Evolutionary conservation across 2,329 filamentous ascomycete genomes (phyloP).

Genomic region (Neofusicoccum sp.): DNA sequence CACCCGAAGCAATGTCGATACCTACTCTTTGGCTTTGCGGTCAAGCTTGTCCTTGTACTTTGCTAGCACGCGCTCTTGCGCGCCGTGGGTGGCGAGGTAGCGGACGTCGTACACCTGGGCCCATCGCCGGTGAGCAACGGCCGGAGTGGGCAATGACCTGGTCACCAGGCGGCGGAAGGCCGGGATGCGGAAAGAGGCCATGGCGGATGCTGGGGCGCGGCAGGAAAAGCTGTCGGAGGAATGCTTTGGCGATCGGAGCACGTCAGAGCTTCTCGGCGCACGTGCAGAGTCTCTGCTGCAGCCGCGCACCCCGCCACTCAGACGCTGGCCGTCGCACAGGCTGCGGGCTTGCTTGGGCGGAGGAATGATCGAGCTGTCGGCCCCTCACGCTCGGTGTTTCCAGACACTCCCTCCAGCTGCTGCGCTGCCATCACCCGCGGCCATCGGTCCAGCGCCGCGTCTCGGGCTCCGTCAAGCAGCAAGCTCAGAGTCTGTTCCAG

Average conservation of each 20-base stretch:
- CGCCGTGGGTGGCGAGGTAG: constrained; percentile 78
- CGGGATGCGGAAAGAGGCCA: constrained; percentile 19
- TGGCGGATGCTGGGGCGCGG: background rate
- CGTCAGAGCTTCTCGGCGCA: constrained; percentile 16
- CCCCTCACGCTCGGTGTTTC: background rate
- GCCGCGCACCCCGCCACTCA: background rate
- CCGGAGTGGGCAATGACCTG: constrained; percentile 6
- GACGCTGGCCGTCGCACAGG: background rate
- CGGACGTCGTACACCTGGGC: constrained; percentile 91
- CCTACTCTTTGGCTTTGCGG: constrained; percentile 71
- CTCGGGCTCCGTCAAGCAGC: background rate
- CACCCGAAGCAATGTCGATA: constrained; percentile 20
- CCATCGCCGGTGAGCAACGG: constrained; percentile 73
- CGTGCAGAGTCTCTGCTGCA: background rate
- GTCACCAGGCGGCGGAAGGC: constrained; percentile 18
- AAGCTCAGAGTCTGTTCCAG: background rate
- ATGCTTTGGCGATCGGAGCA: background rate
- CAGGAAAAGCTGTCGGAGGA: background rate
- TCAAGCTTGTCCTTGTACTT: constrained; percentile 88
- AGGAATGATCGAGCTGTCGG: background rate
- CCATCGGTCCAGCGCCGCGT: constrained; percentile 6
- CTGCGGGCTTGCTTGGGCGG: background rate
- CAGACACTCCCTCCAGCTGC: constrained; percentile 5
- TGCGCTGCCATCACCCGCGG: background rate
- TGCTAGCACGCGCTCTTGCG: constrained; percentile 69